Base-by-base conservation (phyloP, 139 green algal genomes). In the Chloropicon primus region DNA sequence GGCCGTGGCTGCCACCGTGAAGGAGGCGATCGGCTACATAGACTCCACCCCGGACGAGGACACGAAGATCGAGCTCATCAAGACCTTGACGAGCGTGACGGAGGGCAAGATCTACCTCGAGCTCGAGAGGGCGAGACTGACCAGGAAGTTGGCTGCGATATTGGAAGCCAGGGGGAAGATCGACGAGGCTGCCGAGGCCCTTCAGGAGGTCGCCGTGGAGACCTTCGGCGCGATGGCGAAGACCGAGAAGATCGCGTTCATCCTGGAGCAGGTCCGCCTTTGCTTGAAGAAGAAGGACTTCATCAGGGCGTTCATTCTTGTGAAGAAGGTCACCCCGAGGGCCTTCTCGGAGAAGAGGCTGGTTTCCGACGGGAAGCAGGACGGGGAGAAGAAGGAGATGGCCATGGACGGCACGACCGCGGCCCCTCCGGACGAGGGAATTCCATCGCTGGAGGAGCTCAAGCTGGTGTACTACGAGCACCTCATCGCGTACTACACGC, bases 101-200 rank as follows among this genome's bases (percentile, higher is more conserved):
- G 92, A 96, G 82, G 95, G 95, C 78, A 99, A 99, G 90, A 99
- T 99, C 72, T 99, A 96, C 83, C 94, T 99, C 41, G 96, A 99
- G 88, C 97, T 99, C 79, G 95, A 99, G 88, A 86, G 96, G 2
- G 94, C 95, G 21, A 84, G 96, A 17, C 85, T 99, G 41, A 96
- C 90, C 1, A 86, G 88, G 54, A 86, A 84, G 75, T 87, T 98
- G 74, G 96, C 95, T 0, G 75, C 72, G 27, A 96, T 97, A 27
- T 90, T 91, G 72, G 96, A 99, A 81, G 84, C 82, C n/a, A 90
- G 96, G 75, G 95, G 94, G n/a, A 90, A 96, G 2, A 84, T 98
- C 5, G 78, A 83, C 21, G 94, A 97, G 78, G 96, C 96, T 2
- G 93, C 93, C 10, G 92, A 97, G 54, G 91, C 93, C 17, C 87